These are phyloP conservation scores for Microglena sp. DNA, from an alignment of 139 green algal species.

Conservation along the genomic window DNA sequence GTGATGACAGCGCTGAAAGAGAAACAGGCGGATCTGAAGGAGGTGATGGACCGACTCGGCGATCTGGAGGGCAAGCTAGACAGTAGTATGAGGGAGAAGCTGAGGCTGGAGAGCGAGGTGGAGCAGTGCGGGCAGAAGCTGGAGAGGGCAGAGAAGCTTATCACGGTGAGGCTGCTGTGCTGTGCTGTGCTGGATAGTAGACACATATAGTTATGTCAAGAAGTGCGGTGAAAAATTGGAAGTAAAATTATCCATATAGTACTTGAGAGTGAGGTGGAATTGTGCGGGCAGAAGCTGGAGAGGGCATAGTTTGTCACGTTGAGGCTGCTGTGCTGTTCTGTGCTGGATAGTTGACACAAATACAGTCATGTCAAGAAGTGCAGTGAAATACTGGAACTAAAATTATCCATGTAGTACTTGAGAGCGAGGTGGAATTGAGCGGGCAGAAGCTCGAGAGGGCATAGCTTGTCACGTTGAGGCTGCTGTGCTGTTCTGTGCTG, in stretches of 20 bases:
- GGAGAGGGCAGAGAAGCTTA: conserved; percentile 52
- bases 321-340: no score
- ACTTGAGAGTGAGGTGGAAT: conserved; percentile 47
- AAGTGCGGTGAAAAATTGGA: no score
- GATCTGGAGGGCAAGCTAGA: conserved; percentile 59
- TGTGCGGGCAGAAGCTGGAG: conserved; percentile 65
- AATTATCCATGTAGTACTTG: no score
- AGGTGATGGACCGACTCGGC: conserved; percentile 54
- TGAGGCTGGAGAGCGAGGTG: conserved; percentile 34
- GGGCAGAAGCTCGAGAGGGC: conserved; percentile 59
- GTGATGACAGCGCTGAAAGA: conserved; percentile 48
- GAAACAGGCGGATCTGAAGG: conserved; percentile 55
- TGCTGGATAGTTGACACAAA: no score
- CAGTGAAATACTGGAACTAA: no score
- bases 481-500: no score
- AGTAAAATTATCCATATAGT: no score
- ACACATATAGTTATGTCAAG: no score
- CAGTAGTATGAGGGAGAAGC: conserved; percentile 39
- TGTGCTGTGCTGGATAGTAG: no score
- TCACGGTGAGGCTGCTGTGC: conserved; percentile 33
- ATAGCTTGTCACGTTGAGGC: conserved; percentile 44
- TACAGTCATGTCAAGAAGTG: no score
- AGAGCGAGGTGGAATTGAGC: conserved; percentile 60
- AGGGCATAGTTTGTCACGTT: conserved; percentile 51
- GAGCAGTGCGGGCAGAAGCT: conserved; percentile 58